A percentile compares a stretch with the other conserved stretches of the same genome.
Evolutionary conservation across 768 basidiomycete species (phyloP).

Genomic region (Mycena galopus): DNA sequence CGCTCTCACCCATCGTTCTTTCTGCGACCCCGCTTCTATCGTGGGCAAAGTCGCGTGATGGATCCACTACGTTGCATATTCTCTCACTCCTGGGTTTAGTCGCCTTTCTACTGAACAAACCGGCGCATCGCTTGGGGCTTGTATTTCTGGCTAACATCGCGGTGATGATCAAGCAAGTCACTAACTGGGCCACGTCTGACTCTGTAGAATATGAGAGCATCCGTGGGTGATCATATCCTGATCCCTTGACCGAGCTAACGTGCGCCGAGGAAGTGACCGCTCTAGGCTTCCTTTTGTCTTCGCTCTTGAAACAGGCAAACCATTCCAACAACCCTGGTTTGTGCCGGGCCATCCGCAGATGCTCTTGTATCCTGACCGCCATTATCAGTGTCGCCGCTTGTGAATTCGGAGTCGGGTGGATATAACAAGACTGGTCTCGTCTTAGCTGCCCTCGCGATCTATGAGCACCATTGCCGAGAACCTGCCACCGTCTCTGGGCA

Average conservation of each 20-base stretch:
- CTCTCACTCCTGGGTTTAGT: conserved; percentile 66
- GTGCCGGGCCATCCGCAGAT: neutral
- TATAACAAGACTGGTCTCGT: conserved; percentile 77
- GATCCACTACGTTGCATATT: conserved; percentile 62
- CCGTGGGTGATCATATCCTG: conserved; percentile 49
- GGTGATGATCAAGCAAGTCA: conserved; percentile 62
- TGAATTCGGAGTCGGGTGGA: conserved; percentile 73
- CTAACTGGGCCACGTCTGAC: conserved; percentile 65
- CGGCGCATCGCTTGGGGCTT: conserved; percentile 65
- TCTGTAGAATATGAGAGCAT: conserved; percentile 63
- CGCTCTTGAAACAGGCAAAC: conserved; percentile 82
- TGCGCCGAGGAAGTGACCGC: conserved; percentile 63
- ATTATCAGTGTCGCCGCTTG: conserved; percentile 81
- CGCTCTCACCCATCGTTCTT: conserved; percentile 78
- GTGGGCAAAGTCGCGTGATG: conserved; percentile 62
- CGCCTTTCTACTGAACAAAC: conserved; percentile 65
- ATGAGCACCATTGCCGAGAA: conserved; percentile 65
- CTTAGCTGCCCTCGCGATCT: conserved; percentile 69
- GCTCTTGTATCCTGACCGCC: conserved; percentile 13
- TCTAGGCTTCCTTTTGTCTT: conserved; percentile 74
- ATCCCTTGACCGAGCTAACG: neutral
- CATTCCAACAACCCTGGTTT: conserved; percentile 85
- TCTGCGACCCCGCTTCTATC: conserved; percentile 57
- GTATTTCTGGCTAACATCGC: conserved; percentile 69
- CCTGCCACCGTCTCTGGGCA: conserved; percentile 29